These are phyloP conservation scores for Wickerhamia fluorescens DNA, from an alignment of 805 yeast genomes.

Conservation along the genomic window DNA sequence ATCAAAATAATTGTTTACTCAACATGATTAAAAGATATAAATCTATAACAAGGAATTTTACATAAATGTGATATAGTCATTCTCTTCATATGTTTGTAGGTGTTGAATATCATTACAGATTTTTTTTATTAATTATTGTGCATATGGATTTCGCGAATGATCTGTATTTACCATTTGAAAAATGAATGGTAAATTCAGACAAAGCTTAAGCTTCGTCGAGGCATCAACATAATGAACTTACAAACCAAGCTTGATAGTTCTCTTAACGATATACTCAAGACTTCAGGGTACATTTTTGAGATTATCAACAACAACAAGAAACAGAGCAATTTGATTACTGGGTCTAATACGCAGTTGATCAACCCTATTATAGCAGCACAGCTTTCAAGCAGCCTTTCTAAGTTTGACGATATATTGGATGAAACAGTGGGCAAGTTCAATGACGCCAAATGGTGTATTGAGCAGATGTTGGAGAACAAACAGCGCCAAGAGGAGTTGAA, in stretches of 20 bases:
- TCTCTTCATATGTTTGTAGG: too few species aligned
- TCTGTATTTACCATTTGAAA: too few species aligned
- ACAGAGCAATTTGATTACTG: slow-evolving; percentile 35
- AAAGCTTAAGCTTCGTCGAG: too few species aligned
- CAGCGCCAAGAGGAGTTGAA: slow-evolving; percentile 36
- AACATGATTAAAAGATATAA: too few species aligned
- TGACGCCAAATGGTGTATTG: slow-evolving; percentile 39
- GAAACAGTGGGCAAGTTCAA: slow-evolving; percentile 35
- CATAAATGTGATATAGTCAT: too few species aligned
- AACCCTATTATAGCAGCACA: slow-evolving; percentile 31
- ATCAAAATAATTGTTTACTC: too few species aligned
- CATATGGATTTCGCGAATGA: too few species aligned
- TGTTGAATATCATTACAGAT: too few species aligned
- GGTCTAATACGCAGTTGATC: slow-evolving; percentile 35
- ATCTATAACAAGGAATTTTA: too few species aligned
- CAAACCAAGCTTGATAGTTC: slow-evolving; percentile 33
- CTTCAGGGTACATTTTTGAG: slow-evolving; percentile 39
- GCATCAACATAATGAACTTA: slow-evolving; percentile 35
- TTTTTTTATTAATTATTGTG: too few species aligned
- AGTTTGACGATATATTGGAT: slow-evolving; percentile 37
- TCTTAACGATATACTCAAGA: slow-evolving; percentile 33
- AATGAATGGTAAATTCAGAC: too few species aligned
- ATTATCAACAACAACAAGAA: slow-evolving; percentile 33
- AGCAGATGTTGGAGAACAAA: slow-evolving; percentile 33
- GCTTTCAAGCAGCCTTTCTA: slow-evolving; percentile 24